Percentiles rank a stretch among this genome's conserved stretches.
phyloP scores from a whole-genome alignment of 2,329 filamentous ascomycete species.

The Catunica adiposa region DNA sequence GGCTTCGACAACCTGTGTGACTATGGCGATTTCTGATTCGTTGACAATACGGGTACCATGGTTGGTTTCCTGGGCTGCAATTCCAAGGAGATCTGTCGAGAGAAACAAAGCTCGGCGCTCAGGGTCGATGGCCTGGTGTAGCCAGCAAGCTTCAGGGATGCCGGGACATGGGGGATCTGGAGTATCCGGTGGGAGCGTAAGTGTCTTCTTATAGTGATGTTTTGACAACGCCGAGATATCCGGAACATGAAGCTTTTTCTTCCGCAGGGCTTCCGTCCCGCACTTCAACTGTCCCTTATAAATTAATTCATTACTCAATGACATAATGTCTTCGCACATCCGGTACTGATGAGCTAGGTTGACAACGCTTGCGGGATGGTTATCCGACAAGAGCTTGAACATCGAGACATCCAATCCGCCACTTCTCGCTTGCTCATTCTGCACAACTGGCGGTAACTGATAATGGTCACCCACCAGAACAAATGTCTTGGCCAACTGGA shows the following conservation, averaged over 20 bases:
- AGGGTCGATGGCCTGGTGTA: conserved; percentile 54
- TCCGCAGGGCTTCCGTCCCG: conserved; percentile 60
- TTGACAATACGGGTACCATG: conserved; percentile 82
- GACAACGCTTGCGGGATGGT: conserved; percentile 72
- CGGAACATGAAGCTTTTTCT: conserved; percentile 50
- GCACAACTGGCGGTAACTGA: conserved; percentile 83
- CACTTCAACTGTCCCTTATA: conserved; percentile 85
- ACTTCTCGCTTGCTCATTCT: conserved; percentile 71
- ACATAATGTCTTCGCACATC: conserved; percentile 97
- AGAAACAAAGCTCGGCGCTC: conserved; percentile 65
- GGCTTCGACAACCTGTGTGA: conserved; percentile 63
- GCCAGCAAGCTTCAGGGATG: conserved; percentile 45
- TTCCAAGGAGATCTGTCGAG: conserved; percentile 65
- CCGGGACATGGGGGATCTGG: conserved; percentile 17
- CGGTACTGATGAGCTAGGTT: conserved; percentile 92
- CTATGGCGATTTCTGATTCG: conserved; percentile 59
- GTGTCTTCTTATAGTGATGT: conserved; percentile 38
- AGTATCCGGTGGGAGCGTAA: conserved; percentile 17
- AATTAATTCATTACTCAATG: conserved; percentile 79
- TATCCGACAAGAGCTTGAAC: conserved; percentile 84
- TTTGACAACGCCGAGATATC: conserved; percentile 42
- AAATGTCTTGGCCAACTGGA: conserved; percentile 82
- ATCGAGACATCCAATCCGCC: conserved; percentile 84
- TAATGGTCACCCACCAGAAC: conserved; percentile 94
- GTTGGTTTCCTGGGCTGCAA: conserved; percentile 50